Percentiles rank a stretch among this genome's conserved stretches.
Evolutionary conservation across 1,139 yeast species (phyloP).

Genomic region (Petasospora fabianii): DNA sequence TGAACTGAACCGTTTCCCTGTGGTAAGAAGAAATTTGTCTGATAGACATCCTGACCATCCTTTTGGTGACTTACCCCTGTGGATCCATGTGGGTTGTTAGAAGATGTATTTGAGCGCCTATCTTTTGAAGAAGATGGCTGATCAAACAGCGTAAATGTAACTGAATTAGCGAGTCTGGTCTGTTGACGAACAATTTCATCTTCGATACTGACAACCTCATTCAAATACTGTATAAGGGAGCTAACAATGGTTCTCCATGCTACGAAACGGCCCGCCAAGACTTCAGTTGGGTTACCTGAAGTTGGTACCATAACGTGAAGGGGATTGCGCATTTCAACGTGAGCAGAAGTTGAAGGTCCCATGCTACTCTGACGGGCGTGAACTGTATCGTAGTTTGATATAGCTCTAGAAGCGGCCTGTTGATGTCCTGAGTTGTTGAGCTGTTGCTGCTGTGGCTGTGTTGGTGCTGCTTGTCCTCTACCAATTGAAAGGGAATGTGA

Average conservation of each 20-base stretch:
- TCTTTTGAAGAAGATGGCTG: no score
- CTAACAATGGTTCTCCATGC: slow-evolving; percentile 84
- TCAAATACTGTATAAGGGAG: slow-evolving; percentile 68
- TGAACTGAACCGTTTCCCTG: slow-evolving; percentile 78
- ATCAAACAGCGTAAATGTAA: slow-evolving; percentile 48
- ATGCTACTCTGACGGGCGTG: slow-evolving; percentile 6
- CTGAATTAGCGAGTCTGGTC: slow-evolving; percentile 74
- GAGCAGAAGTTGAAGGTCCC: slow-evolving; percentile 2
- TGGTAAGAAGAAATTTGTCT: slow-evolving; percentile 44
- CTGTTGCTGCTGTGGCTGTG: slow-evolving; percentile 10
- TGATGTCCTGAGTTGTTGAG: slow-evolving; percentile 9
- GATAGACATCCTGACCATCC: slow-evolving; percentile 25
- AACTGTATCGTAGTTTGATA: slow-evolving; percentile 2
- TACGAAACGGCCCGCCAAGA: slow-evolving; percentile 74
- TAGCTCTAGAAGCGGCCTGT: slow-evolving; percentile 12
- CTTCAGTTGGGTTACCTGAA: slow-evolving; percentile 75
- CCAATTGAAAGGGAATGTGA: slow-evolving; percentile 1
- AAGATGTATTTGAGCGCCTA: no score
- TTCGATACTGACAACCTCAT: slow-evolving; percentile 78
- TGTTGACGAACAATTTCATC: slow-evolving; percentile 87
- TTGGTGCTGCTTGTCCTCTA: slow-evolving; percentile 2
- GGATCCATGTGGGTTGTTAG: slow-evolving; percentile 1
- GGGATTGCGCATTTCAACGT: slow-evolving; percentile 29
- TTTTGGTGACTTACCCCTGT: slow-evolving; percentile 17
- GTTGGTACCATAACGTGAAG: slow-evolving; percentile 45